Evolutionary conservation across 352 stramenopile genomes (phyloP).

Genomic region (Globisporangium paroecandrum): DNA sequence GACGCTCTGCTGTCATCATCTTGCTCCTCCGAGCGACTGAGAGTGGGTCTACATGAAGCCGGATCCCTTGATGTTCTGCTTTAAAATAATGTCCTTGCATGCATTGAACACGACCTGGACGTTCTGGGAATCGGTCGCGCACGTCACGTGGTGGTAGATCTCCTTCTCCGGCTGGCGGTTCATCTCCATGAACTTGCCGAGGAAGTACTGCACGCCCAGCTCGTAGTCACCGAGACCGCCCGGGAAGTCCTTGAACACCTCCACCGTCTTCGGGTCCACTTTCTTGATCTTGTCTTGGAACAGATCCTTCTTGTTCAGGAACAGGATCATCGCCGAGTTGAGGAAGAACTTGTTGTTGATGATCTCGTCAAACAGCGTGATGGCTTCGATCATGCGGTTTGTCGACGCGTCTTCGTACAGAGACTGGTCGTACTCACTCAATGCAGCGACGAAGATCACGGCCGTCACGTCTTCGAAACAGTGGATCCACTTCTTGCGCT

Average conservation of each 20-base stretch:
- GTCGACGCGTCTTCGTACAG: constrained; percentile 93
- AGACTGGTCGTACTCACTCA: constrained; percentile 94
- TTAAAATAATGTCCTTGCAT: constrained; percentile 95
- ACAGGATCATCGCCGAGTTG: constrained; percentile 94
- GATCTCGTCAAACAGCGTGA: constrained; percentile 95
- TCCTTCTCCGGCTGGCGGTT: constrained; percentile 90
- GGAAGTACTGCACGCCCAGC: constrained; percentile 87
- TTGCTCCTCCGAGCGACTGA: neutral
- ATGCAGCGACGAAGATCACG: constrained; percentile 95
- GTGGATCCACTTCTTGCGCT: constrained; percentile 97
- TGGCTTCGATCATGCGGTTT: constrained; percentile 95
- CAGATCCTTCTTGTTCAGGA: constrained; percentile 97
- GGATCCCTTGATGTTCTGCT: constrained; percentile 91
- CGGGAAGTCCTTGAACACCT: constrained; percentile 90
- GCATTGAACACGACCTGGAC: constrained; percentile 96
- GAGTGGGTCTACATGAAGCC: constrained; percentile 74
- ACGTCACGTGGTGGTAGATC: constrained; percentile 96
- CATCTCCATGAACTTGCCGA: constrained; percentile 93
- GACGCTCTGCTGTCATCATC: neutral
- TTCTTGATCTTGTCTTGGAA: constrained; percentile 96
- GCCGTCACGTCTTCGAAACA: constrained; percentile 96
- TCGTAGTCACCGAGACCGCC: constrained; percentile 85
- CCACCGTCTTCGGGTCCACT: constrained; percentile 88
- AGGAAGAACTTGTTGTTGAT: constrained; percentile 94
- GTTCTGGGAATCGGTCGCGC: constrained; percentile 96